Evolutionary conservation across 1,284 basidiomycete genomes (phyloP).

Genomic region (Leccinum pallidistipes): DNA sequence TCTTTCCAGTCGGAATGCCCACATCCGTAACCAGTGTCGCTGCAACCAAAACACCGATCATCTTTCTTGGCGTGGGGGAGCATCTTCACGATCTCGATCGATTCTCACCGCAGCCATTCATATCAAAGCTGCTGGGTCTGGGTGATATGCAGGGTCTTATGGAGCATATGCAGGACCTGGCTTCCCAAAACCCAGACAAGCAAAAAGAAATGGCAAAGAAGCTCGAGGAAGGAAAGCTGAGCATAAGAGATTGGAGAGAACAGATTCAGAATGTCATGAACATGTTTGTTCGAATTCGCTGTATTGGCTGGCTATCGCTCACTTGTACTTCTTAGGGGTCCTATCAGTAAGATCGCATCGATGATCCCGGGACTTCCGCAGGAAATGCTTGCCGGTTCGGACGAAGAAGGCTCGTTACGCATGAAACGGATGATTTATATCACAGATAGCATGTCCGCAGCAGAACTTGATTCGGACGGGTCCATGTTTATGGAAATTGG

Average conservation of each 20-base stretch:
- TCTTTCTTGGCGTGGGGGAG: slow-evolving; percentile 97
- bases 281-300: slow-evolving; percentile 60
- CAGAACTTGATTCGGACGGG: slow-evolving; percentile 97
- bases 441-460: slow-evolving; percentile 95
- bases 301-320: slow-evolving; percentile 8
- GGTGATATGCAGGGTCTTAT: slow-evolving; percentile 97
- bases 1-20: slow-evolving; percentile 3
- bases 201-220: slow-evolving; percentile 99
- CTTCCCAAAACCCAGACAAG: slow-evolving; percentile 90
- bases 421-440: slow-evolving; percentile 99
- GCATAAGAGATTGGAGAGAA: slow-evolving; percentile 96
- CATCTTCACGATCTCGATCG: slow-evolving; percentile 95
- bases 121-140: slow-evolving; percentile 93
- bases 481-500: slow-evolving; percentile 80
- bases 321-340: slow-evolving; percentile 64
- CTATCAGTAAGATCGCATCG: slow-evolving; percentile 95
- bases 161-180: slow-evolving; percentile 97
- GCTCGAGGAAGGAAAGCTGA: slow-evolving; percentile 94
- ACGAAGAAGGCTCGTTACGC: slow-evolving; percentile 87
- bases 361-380: slow-evolving; percentile 98
- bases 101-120: slow-evolving; percentile 96
- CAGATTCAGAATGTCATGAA: slow-evolving; percentile 98
- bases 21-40: slow-evolving; percentile 68
- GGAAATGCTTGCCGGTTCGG: slow-evolving; percentile 85
- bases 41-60: slow-evolving; percentile 97